Conservation (phyloP, 148 eudicot species). For the Drosera capensis region DNA sequence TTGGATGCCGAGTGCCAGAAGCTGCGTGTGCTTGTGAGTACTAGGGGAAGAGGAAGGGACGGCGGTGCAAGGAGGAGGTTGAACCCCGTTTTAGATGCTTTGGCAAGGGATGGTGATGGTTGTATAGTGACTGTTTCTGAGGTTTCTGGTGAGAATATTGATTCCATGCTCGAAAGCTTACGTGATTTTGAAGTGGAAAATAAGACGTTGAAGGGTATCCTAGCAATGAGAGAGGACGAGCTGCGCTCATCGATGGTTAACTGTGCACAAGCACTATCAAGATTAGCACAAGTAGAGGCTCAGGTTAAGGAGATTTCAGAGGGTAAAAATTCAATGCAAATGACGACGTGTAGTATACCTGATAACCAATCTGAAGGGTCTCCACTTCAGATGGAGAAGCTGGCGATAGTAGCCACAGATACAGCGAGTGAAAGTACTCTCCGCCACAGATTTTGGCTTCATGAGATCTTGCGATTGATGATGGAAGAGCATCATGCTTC, state of each 20-base stretch:
- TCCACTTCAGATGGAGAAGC: background rate
- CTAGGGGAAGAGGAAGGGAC: conserved; percentile 6
- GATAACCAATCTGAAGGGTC: conserved; percentile 4
- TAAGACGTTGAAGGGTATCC: conserved; percentile 28
- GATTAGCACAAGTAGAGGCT: conserved; percentile 28
- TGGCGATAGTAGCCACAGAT: background rate
- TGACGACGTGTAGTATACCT: conserved; percentile 8
- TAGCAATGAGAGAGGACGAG: conserved; percentile 38
- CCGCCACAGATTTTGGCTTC: conserved; percentile 34
- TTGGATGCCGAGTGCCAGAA: conserved; percentile 66
- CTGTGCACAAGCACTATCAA: conserved; percentile 22
- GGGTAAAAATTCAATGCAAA: conserved; percentile 13
- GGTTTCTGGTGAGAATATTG: conserved; percentile 12
- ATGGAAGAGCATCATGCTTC: conserved; percentile 46
- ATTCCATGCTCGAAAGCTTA: conserved; percentile 29
- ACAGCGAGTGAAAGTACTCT: background rate
- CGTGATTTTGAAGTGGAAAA: conserved; percentile 54
- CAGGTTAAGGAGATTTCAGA: conserved; percentile 22
- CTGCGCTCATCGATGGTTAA: conserved; percentile 21
- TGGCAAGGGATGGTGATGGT: conserved; percentile 3
- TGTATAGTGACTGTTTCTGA: conserved; percentile 1
- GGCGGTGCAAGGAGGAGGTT: conserved; percentile 14
- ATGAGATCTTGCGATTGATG: conserved; percentile 32
- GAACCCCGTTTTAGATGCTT: conserved; percentile 5
- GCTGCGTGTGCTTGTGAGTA: conserved; percentile 24